A percentile compares a stretch with the other conserved stretches of the same genome.
Conservation (phyloP, 106 monocot genomes). For the Narthecium ossifragum region DNA sequence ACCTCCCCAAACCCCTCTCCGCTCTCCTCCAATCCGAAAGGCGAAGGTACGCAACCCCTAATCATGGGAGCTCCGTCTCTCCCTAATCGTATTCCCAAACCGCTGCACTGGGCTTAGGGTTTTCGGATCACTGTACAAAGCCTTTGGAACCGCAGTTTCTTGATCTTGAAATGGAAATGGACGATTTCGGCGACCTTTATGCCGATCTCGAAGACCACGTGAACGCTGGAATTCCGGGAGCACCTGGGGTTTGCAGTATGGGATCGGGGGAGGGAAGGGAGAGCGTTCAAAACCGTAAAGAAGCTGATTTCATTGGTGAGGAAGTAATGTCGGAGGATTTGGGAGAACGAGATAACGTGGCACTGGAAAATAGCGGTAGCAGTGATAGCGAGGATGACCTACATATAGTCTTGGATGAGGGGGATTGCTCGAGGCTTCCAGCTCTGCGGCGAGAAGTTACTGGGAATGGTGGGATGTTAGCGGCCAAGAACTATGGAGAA, state of each 20-base stretch:
- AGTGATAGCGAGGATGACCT: slow-evolving; percentile 39
- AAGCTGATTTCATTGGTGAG: slow-evolving; percentile 3
- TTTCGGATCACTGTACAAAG: neutral
- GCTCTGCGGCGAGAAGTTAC: neutral
- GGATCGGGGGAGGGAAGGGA: neutral
- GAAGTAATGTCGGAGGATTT: neutral
- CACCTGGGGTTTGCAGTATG: neutral
- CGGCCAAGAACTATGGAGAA: neutral
- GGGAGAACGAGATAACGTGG: slow-evolving; percentile 7
- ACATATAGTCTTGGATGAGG: slow-evolving; percentile 40
- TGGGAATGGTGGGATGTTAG: neutral
- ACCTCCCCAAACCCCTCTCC: too few species aligned
- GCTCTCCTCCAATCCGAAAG: neutral
- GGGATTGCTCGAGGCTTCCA: neutral
- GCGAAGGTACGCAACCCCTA: neutral
- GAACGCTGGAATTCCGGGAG: neutral
- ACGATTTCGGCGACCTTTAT: slow-evolving; percentile 54
- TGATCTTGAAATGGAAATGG: slow-evolving; percentile 11
- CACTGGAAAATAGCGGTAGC: neutral
- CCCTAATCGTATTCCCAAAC: neutral
- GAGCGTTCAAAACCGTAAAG: slow-evolving; percentile 4
- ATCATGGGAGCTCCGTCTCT: neutral
- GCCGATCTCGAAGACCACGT: slow-evolving; percentile 33
- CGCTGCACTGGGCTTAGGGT: neutral
- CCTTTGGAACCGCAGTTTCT: too few species aligned